These are phyloP conservation scores for Hanseniaspora clermontiae DNA, from an alignment of 805 yeast species.

Conservation along the genomic window DNA sequence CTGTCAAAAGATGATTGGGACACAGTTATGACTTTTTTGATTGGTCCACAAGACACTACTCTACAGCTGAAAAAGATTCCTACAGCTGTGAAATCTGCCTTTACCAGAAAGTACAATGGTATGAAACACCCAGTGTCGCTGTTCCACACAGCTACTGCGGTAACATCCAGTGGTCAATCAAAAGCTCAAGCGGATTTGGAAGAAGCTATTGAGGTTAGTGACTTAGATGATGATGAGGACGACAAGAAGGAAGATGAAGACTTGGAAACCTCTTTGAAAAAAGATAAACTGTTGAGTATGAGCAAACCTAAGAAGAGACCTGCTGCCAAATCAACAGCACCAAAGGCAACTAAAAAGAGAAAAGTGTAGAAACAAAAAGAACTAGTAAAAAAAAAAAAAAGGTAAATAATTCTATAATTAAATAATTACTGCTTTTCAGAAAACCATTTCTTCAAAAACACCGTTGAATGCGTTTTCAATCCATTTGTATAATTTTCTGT, in stretches of 20 bases:
- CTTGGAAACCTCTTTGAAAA: conserved; percentile 26
- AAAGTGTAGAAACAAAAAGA: conserved; percentile 9
- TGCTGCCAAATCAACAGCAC: conserved; percentile 14
- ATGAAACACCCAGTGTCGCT: conserved; percentile 74
- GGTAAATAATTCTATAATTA: background rate
- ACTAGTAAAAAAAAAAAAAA: too few relatives aligned
- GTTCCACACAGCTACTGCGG: conserved; percentile 52
- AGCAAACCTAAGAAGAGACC: conserved; percentile 20
- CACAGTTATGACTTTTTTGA: conserved; percentile 65
- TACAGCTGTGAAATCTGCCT: conserved; percentile 67
- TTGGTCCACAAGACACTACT: conserved; percentile 46
- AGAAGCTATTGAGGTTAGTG: conserved; percentile 27
- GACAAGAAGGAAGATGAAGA: conserved; percentile 21
- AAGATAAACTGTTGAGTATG: conserved; percentile 26
- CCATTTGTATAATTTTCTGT: conserved; percentile 63
- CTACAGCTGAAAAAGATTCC: conserved; percentile 47
- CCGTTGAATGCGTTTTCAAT: conserved; percentile 43
- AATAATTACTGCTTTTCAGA: background rate
- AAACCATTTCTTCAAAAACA: conserved; percentile 18
- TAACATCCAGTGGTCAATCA: conserved; percentile 15
- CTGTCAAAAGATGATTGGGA: conserved; percentile 91
- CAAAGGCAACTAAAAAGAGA: conserved; percentile 18
- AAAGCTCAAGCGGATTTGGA: conserved; percentile 27
- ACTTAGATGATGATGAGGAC: conserved; percentile 24
- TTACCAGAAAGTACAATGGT: conserved; percentile 74